Evolutionary conservation across 352 stramenopile genomes (phyloP), one percentile per base, ranked within the genome.

Genomic region (Phytopythium cucurbitacearum): DNA sequence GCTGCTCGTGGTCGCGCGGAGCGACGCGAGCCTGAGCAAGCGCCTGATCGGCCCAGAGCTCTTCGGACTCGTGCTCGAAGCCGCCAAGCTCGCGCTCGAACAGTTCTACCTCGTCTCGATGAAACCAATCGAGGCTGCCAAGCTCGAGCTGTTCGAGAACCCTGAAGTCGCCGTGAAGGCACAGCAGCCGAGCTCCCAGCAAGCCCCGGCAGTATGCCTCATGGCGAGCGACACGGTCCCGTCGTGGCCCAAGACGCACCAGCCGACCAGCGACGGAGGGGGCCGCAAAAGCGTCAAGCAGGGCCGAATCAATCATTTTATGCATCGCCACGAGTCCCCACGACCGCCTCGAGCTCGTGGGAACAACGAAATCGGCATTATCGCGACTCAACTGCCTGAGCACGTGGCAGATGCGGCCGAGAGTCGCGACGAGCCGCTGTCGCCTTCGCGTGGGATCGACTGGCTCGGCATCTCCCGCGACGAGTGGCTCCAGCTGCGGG

Each of bases 21-120:
- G 73, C 36, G 83, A 94, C 28, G 71, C 67, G n/a, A 87, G 76
- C 51, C 59, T 92, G 13, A 83, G 69, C 46, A 73, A 74, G 1
- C 75, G 75, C 2, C 63, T 92, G 7, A 80, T 88, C 11, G 80
- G 76, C 32, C 59, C 70, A 3, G 73, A 93, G 40, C 55, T 85
- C 9, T 94, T 77, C 71, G 86, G 85, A 41, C 49, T 91, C 9
- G 61, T 80, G 48, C 53, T 79, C 11, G 81, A 93, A 60, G 74
- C 70, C 34, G 82, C 76, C 8, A 93, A 94, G 53, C 65, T 87
- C 45, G 77, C 75, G 11, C 63, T 95, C 33, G 83, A 94, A 58
- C 64, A 86, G 47, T 88, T 85, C 55, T 87, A 86, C 41, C n/a
- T 85, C 7, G 67, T 76, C 48, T 66, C 69, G 12, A 70, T 73